Evolutionary conservation across 371 early-diverging fungal genomes (phyloP), one percentile per base, ranked within the genome.

Genomic region (Cladochytrium tenue): DNA sequence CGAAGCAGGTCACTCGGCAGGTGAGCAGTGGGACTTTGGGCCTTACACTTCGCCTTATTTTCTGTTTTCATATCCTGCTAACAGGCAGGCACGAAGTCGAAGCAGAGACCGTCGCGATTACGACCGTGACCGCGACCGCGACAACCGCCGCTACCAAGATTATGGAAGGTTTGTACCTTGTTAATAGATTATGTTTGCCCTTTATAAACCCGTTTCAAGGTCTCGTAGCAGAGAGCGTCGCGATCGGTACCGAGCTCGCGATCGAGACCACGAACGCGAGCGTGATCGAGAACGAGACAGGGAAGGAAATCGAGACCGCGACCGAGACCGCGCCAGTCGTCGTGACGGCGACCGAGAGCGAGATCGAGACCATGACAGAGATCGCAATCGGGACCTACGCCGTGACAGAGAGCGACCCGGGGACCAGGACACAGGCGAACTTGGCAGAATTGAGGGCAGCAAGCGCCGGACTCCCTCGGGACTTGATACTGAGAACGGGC

Each of bases 281-380:
- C 51, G 60, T n/a, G 43, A 32, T 31, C 23, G 34, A 30, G 64
- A 32, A n/a, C 55, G 32, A n/a, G n/a, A n/a, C 23, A 27, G 4
- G n/a, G 60, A 13, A 30, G 30, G 27, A n/a, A n/a, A n/a, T n/a
- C n/a, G n/a, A n/a, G 56, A 62, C 52, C 58, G 60, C 31, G 62
- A 66, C 57, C 25, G 76, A 13, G n/a, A n/a, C n/a, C n/a, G n/a
- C n/a, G n/a, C n/a, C n/a, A n/a, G n/a, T n/a, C n/a, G n/a, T n/a
- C n/a, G n/a, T n/a, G n/a, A n/a, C n/a, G n/a, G n/a, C n/a, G n/a
- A n/a, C n/a, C n/a, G n/a, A n/a, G 57, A 58, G 15, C 65, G 75
- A 32, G 74, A 74, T 62, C 65, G 76, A 51, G 73, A 76, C 33
- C 60, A 76, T 33, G 73, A 75, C 30, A 35, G 76, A 35, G 67